These are phyloP conservation scores for Torulaspora delbrueckii DNA, from an alignment of 805 yeast species.

Conservation along the genomic window DNA sequence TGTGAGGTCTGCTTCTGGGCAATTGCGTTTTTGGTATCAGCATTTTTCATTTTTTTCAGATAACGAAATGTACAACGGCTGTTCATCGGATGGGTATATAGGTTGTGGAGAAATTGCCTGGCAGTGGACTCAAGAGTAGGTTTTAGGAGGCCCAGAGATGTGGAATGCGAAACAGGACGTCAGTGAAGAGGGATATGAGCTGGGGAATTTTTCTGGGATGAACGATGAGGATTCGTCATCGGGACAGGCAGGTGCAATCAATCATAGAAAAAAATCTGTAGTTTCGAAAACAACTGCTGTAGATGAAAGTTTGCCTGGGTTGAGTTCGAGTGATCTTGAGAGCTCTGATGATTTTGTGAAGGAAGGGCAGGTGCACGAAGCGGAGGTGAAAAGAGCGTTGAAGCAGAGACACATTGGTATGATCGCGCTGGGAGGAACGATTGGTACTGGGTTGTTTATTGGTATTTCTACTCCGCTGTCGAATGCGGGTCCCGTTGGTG, in stretches of 20 bases:
- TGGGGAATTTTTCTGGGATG: background rate
- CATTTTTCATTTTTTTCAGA: background rate
- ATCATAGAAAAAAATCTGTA: conserved; percentile 2
- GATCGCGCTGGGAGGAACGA: conserved; percentile 77
- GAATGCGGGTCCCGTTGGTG: conserved; percentile 63
- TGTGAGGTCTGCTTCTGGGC: too few relatives aligned
- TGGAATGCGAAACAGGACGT: background rate
- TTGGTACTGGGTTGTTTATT: conserved; percentile 73
- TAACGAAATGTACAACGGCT: background rate
- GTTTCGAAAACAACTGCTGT: conserved; percentile 1
- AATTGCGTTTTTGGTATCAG: background rate
- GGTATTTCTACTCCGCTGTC: conserved; percentile 53
- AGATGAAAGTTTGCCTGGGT: background rate
- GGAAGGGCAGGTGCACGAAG: conserved; percentile 31
- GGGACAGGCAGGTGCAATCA: background rate
- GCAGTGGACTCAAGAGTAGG: background rate
- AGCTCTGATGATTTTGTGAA: conserved; percentile 5
- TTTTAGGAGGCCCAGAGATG: background rate
- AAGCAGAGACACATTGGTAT: conserved; percentile 66
- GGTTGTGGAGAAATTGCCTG: background rate
- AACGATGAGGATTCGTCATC: conserved; percentile 9
- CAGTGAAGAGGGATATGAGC: conserved; percentile 5
- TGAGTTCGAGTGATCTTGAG: background rate
- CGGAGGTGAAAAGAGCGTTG: conserved; percentile 53
- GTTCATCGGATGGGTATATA: background rate